Conservation (phyloP, 306 rosid species). For the Begonia masoniana region DNA sequence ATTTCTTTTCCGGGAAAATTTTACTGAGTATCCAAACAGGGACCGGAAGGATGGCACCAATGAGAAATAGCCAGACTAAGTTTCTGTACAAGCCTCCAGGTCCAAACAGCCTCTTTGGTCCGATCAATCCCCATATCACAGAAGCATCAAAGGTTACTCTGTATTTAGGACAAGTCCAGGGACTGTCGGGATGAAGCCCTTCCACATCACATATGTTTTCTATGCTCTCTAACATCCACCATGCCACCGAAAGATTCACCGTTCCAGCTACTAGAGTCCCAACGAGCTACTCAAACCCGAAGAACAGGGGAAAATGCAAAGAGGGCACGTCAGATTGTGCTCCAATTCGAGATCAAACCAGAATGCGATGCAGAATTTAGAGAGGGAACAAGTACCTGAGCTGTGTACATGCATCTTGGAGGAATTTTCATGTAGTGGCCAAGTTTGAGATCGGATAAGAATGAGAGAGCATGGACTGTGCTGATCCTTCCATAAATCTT, state of each 20-base stretch:
- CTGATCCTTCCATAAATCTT: conserved; percentile 96
- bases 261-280: conserved; percentile 72
- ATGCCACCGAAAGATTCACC: conserved; percentile 83
- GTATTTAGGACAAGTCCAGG: conserved; percentile 98
- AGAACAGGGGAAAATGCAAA: not conserved
- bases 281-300: conserved; percentile 43
- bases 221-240: conserved; percentile 94
- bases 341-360: not conserved
- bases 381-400: conserved; percentile 51
- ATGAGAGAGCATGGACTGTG: conserved; percentile 90
- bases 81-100: conserved; percentile 79
- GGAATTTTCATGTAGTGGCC: conserved; percentile 99
- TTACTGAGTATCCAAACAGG: conserved; percentile 81
- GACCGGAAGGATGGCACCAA: conserved; percentile 83
- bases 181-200: conserved; percentile 50
- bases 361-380: not conserved
- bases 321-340: not conserved
- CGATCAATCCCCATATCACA: conserved; percentile 93
- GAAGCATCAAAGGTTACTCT: conserved; percentile 92
- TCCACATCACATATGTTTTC: conserved; percentile 70
- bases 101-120: conserved; percentile 77
- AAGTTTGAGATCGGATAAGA: conserved; percentile 91
- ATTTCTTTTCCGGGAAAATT: conserved; percentile 70
- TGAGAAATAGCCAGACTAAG: conserved; percentile 73
- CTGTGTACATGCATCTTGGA: conserved; percentile 83